phyloP scores from a whole-genome alignment of 2,329 filamentous ascomycete species.

The Cladosporium halotolerans region DNA sequence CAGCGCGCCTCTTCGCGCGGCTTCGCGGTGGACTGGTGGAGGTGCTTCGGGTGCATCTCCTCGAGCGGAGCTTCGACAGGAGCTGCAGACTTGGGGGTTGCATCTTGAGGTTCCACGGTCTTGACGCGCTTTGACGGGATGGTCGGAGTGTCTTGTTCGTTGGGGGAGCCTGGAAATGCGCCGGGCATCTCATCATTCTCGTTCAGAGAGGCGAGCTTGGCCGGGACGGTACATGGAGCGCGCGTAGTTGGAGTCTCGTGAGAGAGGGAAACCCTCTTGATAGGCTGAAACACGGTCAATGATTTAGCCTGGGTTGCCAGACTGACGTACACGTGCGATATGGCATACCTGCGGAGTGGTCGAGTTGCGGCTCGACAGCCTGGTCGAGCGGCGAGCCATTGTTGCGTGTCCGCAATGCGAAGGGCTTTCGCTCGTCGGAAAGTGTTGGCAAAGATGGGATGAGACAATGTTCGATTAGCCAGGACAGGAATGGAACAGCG shows the following conservation, averaged over 20 bases:
- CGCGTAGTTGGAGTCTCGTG: constrained; percentile 23
- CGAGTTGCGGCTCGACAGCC: constrained; percentile 10
- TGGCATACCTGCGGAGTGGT: constrained; percentile 16
- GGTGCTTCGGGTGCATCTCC: constrained; percentile 89
- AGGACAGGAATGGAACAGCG: background rate
- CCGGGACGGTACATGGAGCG: constrained; percentile 28
- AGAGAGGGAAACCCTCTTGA: constrained; percentile 30
- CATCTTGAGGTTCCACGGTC: constrained; percentile 13
- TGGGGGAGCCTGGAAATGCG: constrained; percentile 26
- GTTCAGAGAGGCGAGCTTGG: constrained; percentile 39
- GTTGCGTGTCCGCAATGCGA: background rate
- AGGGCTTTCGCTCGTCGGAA: background rate
- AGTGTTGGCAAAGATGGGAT: background rate
- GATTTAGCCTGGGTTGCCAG: background rate
- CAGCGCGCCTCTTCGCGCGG: constrained; percentile 72
- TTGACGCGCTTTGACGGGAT: constrained; percentile 17
- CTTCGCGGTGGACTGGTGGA: constrained; percentile 67
- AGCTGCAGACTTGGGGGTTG: constrained; percentile 54
- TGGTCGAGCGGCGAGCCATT: constrained; percentile 13
- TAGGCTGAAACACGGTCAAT: constrained; percentile 15
- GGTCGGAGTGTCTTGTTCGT: constrained; percentile 4
- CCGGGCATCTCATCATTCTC: constrained; percentile 39
- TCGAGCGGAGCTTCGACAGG: constrained; percentile 63
- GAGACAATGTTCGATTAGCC: constrained; percentile 4
- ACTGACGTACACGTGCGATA: background rate